Conservation (phyloP, 2,329 filamentous ascomycete genomes). For the Aspergillus chevalieri region DNA sequence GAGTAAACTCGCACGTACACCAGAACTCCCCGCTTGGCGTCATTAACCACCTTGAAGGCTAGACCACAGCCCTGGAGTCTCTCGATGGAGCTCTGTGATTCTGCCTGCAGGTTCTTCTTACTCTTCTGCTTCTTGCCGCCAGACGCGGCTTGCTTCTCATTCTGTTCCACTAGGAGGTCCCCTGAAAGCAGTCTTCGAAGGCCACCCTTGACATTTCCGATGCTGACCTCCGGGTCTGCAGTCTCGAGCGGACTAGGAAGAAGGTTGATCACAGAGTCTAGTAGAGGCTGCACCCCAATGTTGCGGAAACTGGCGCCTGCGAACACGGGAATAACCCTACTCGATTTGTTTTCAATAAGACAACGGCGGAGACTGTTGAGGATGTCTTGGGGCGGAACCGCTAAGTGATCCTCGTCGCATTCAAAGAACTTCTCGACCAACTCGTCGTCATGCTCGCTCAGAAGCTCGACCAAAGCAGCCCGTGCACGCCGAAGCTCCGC, state of each 20-base stretch:
- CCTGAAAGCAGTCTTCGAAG: constrained; percentile 47
- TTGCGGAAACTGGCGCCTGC: constrained; percentile 90
- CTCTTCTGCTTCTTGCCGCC: constrained; percentile 39
- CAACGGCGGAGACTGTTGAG: constrained; percentile 67
- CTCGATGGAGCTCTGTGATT: constrained; percentile 39
- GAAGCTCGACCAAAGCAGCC: constrained; percentile 68
- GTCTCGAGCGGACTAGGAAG: constrained; percentile 76
- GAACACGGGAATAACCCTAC: constrained; percentile 76
- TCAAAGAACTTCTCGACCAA: constrained; percentile 82
- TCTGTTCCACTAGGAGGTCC: constrained; percentile 35
- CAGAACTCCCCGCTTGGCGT: constrained; percentile 75
- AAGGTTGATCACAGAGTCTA: constrained; percentile 83
- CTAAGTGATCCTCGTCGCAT: constrained; percentile 63
- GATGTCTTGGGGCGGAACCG: constrained; percentile 61
- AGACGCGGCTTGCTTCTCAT: constrained; percentile 19
- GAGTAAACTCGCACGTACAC: constrained; percentile 92
- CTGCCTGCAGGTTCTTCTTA: constrained; percentile 39
- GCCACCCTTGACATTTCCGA: constrained; percentile 53
- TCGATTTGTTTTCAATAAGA: constrained; percentile 56
- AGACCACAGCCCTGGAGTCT: constrained; percentile 65
- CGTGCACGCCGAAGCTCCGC: constrained; percentile 70
- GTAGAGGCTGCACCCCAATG: constrained; percentile 83
- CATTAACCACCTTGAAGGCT: constrained; percentile 90
- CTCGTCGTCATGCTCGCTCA: constrained; percentile 82
- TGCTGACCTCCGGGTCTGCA: constrained; percentile 69